Percentiles rank a stretch among this genome's conserved stretches.
Evolutionary conservation across 2,329 filamentous ascomycete species (phyloP).

Genomic region (Nectriaceae sp.): DNA sequence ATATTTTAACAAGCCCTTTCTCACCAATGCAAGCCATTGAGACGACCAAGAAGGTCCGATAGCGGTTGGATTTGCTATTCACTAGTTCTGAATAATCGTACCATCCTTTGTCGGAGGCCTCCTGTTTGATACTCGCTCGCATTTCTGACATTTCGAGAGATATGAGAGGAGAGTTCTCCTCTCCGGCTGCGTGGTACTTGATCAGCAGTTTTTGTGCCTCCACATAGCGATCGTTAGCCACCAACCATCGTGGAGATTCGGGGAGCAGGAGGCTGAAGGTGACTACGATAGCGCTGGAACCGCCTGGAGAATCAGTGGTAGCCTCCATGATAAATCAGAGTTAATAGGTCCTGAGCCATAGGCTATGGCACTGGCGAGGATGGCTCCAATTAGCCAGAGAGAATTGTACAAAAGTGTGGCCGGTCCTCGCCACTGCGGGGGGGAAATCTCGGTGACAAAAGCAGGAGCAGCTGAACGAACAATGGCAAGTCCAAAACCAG

Average conservation of each 20-base stretch:
- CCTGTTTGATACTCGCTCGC: slow-evolving; percentile 32
- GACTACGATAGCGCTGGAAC: slow-evolving; percentile 22
- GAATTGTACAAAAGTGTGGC: slow-evolving; percentile 23
- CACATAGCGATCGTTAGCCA: slow-evolving; percentile 34
- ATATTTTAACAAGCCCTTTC: background rate
- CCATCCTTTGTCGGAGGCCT: slow-evolving; percentile 35
- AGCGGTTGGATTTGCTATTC: slow-evolving; percentile 30
- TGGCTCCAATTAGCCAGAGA: slow-evolving; percentile 21
- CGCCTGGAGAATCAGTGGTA: slow-evolving; percentile 30
- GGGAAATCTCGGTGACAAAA: slow-evolving; percentile 26
- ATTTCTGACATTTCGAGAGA: slow-evolving; percentile 45
- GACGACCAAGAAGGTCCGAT: background rate
- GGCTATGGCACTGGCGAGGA: slow-evolving; percentile 31
- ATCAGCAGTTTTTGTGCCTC: slow-evolving; percentile 40
- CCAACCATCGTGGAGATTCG: slow-evolving; percentile 32
- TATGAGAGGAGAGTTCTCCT: slow-evolving; percentile 41
- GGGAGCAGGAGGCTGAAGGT: slow-evolving; percentile 27
- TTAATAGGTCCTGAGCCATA: slow-evolving; percentile 28
- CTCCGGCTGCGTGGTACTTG: slow-evolving; percentile 44
- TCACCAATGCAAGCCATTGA: background rate
- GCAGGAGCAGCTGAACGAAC: slow-evolving; percentile 19
- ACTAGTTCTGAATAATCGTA: slow-evolving; percentile 42
- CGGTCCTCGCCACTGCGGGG: slow-evolving; percentile 25
- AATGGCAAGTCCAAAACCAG: slow-evolving; percentile 20
- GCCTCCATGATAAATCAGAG: slow-evolving; percentile 28